These are phyloP conservation scores for Annona squamosa DNA, from an alignment of 164 flowering plant genomes.

Conservation along the genomic window DNA sequence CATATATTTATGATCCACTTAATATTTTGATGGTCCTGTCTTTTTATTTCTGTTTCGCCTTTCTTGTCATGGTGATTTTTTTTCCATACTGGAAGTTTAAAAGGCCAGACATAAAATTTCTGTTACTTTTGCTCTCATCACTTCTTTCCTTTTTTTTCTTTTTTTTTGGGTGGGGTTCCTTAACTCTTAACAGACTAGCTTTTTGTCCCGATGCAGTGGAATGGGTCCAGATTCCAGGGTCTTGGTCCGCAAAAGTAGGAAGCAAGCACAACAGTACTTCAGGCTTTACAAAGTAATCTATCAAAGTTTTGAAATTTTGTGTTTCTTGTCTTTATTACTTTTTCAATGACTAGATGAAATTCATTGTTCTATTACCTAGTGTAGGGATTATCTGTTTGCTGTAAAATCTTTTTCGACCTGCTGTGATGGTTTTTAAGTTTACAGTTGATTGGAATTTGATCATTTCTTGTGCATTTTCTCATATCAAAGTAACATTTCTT, in stretches of 20 bases:
- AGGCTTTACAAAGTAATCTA: conserved; percentile 62
- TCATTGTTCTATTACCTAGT: not conserved
- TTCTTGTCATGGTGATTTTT: not conserved
- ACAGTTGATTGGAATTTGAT: not conserved
- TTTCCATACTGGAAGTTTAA: not conserved
- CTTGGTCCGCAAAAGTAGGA: conserved; percentile 90
- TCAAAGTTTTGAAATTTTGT: not conserved
- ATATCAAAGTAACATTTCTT: not conserved
- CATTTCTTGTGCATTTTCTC: not conserved
- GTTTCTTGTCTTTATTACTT: not conserved
- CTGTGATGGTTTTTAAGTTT: not conserved
- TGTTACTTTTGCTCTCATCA: not conserved
- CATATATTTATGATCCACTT: not conserved
- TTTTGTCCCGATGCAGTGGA: conserved; percentile 49
- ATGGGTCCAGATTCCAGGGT: conserved; percentile 99
- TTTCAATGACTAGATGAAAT: not conserved
- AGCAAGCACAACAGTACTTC: conserved; percentile 87
- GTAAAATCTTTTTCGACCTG: not conserved
- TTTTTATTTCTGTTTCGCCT: not conserved
- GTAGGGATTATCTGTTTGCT: not conserved
- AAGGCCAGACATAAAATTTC: not conserved
- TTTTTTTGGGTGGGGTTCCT: not conserved
- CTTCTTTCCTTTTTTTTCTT: not conserved
- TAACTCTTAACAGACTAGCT: not conserved
- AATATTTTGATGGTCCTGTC: too few species aligned